Conservation (phyloP, 345 rosid genomes). For the Ricinus communis region DNA sequence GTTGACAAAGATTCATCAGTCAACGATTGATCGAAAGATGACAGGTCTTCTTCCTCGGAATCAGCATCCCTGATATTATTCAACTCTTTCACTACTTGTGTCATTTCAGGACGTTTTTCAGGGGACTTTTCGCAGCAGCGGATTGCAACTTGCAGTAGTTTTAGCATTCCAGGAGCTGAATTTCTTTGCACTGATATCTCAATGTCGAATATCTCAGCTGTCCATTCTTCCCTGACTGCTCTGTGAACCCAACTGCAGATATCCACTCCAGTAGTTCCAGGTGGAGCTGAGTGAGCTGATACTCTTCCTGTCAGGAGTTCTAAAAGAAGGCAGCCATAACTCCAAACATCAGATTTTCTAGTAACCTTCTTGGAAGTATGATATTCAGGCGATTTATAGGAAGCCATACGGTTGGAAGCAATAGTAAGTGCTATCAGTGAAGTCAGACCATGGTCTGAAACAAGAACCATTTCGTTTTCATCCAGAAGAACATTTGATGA, state of each 20-base stretch:
- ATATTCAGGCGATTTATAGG: constrained; percentile 54
- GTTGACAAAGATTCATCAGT: constrained; percentile 39
- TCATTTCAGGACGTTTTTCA: constrained; percentile 51
- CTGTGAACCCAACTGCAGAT: constrained; percentile 54
- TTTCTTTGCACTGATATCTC: constrained; percentile 45
- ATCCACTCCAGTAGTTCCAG: constrained; percentile 46
- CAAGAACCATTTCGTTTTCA: constrained; percentile 34
- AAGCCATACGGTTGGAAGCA: constrained; percentile 39
- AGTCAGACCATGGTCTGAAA: constrained; percentile 48
- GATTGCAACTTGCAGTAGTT: constrained; percentile 44
- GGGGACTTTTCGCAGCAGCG: constrained; percentile 48
- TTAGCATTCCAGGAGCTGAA: constrained; percentile 42
- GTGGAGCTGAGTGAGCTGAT: constrained; percentile 39
- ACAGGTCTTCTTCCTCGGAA: constrained; percentile 31
- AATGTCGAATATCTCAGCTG: constrained; percentile 52
- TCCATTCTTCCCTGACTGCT: constrained; percentile 69
- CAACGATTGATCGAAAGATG: constrained; percentile 32
- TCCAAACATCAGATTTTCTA: constrained; percentile 54
- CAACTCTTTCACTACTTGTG: constrained; percentile 38
- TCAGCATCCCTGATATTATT: constrained; percentile 26
- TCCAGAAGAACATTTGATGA: constrained; percentile 54
- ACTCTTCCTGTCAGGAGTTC: constrained; percentile 51
- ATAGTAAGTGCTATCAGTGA: constrained; percentile 45
- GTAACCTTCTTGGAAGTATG: constrained; percentile 30
- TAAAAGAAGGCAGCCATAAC: constrained; percentile 48